Evolutionary conservation across 768 basidiomycete species (phyloP).

Genomic region (Boletus tylopilopsis): DNA sequence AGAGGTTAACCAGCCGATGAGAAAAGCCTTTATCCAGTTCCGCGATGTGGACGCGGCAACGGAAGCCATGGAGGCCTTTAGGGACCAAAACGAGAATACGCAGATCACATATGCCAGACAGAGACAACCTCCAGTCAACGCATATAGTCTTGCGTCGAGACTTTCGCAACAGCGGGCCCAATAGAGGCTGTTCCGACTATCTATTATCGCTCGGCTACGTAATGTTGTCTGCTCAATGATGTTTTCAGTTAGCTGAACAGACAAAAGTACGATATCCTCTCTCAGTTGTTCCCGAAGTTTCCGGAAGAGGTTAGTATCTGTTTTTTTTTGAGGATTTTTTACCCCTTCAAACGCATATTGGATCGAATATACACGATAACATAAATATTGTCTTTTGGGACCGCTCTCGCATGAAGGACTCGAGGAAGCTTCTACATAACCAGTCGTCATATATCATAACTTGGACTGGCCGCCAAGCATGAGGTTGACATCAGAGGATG

Average conservation of each 20-base stretch:
- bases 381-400: too few species aligned
- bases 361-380: too few species aligned
- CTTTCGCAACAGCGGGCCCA: slow-evolving; percentile 8
- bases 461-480: too few species aligned
- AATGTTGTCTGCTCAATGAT: not conserved
- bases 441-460: too few species aligned
- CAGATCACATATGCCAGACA: slow-evolving; percentile 19
- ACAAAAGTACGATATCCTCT: slow-evolving; percentile 5
- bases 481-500: too few species aligned
- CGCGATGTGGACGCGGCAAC: slow-evolving; percentile 41
- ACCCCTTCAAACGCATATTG: too few species aligned
- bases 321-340: too few species aligned
- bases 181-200: slow-evolving; percentile 22
- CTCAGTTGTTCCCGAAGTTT: not conserved
- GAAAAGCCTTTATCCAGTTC: slow-evolving; percentile 55
- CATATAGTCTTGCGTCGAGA: slow-evolving; percentile 18
- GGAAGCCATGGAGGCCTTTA: slow-evolving; percentile 42
- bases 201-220: slow-evolving; percentile 7
- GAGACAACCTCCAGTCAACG: slow-evolving; percentile 1
- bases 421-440: too few species aligned
- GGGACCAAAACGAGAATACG: slow-evolving; percentile 13
- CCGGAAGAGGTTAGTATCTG: too few species aligned
- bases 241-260: not conserved
- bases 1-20: slow-evolving; percentile 28
- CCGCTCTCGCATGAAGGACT: too few species aligned